Conservation (phyloP, 352 stramenopile species). For the Phytopythium helicoides region DNA sequence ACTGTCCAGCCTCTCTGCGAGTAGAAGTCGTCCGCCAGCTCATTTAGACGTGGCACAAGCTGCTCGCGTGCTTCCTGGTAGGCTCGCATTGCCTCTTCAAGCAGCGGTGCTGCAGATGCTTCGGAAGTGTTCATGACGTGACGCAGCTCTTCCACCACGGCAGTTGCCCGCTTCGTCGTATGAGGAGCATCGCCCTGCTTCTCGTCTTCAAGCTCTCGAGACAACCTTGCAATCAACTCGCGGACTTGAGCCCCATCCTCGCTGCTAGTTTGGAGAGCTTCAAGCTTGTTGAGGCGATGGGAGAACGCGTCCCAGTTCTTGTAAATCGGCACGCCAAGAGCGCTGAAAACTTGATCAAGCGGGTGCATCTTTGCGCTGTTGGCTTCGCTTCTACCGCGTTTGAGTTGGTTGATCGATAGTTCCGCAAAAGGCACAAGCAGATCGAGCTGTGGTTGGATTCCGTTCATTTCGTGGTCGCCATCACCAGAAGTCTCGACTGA, state of each 20-base stretch:
- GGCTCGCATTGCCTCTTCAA: conserved; percentile 22
- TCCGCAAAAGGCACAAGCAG: conserved; percentile 24
- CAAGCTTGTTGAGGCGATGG: conserved; percentile 4
- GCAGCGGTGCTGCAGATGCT: conserved; percentile 9
- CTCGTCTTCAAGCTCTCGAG: conserved; percentile 19
- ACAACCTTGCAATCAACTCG: conserved; percentile 3
- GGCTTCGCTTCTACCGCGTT: background rate
- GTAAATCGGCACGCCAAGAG: conserved; percentile 15
- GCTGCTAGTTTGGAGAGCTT: background rate
- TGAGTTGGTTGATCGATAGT: conserved; percentile 38
- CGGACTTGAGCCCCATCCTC: background rate
- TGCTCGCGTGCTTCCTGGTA: conserved; percentile 19
- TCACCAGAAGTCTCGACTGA: conserved; percentile 5
- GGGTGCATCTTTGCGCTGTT: conserved; percentile 4
- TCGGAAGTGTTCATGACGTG: conserved; percentile 13
- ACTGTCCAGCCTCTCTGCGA: conserved; percentile 28
- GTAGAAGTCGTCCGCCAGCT: conserved; percentile 27
- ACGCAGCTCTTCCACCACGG: conserved; percentile 14
- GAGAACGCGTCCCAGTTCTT: conserved; percentile 26
- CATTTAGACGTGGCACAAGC: conserved; percentile 19
- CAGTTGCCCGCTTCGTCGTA: conserved; percentile 1
- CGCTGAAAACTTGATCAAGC: conserved; percentile 14
- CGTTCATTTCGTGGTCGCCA: background rate
- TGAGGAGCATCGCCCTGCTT: conserved; percentile 10
- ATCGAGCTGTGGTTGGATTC: background rate